phyloP scores from a whole-genome alignment of 306 rosid species.

The Cyclanthera cordifolia region DNA sequence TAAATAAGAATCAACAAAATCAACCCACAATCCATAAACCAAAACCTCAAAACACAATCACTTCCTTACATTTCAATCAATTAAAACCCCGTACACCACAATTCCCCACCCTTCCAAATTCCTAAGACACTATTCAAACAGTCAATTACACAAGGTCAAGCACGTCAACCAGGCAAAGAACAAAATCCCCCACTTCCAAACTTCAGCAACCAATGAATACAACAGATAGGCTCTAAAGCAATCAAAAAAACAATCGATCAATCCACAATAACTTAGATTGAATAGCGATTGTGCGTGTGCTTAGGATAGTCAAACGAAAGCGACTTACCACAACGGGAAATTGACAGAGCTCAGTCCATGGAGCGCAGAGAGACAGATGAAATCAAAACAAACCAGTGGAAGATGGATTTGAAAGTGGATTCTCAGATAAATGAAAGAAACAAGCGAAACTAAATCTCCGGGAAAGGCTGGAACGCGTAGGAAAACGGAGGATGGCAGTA shows the following conservation, averaged over 20 bases:
- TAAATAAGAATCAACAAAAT: background rate
- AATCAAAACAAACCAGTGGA: background rate
- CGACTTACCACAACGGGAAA: slow-evolving; percentile 4
- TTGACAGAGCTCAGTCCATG: background rate
- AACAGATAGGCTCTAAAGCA: background rate
- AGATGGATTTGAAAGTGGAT: background rate
- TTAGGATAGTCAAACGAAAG: slow-evolving; percentile 2
- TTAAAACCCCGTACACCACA: background rate
- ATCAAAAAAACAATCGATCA: background rate
- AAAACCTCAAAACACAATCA: background rate
- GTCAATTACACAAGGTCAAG: background rate
- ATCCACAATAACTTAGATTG: background rate
- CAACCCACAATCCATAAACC: background rate
- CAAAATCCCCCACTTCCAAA: background rate
- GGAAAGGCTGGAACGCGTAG: background rate
- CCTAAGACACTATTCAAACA: background rate
- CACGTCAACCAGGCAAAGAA: background rate
- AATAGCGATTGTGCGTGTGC: background rate
- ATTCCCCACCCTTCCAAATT: background rate
- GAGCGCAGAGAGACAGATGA: background rate
- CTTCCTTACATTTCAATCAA: background rate
- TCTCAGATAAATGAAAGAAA: background rate
- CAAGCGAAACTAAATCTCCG: background rate
- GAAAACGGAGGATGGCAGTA: background rate
- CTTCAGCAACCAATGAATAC: background rate